A percentile compares a stretch with the other conserved stretches of the same genome.
phyloP scores from a whole-genome alignment of 2,329 filamentous ascomycete genomes.

The Pseudopyrenochaeta lycopersici region DNA sequence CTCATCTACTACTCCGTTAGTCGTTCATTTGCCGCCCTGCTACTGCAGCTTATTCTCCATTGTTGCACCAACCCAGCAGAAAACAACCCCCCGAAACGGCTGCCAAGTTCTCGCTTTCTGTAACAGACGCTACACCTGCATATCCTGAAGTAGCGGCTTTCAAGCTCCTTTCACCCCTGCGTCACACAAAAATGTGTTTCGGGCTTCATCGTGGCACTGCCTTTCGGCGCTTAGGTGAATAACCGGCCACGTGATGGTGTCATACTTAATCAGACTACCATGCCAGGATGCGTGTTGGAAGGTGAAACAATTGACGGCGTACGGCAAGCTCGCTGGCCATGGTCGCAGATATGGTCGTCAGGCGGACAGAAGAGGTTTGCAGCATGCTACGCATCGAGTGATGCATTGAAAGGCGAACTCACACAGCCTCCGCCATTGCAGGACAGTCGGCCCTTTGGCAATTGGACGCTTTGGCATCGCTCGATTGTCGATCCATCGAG shows the following conservation, averaged over 20 bases:
- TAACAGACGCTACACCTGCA: conserved; percentile 5
- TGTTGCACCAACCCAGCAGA: not conserved
- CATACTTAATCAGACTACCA: not conserved
- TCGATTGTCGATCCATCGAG: not conserved
- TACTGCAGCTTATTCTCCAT: conserved; percentile 10
- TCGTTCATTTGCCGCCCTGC: conserved; percentile 10
- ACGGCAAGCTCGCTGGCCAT: not conserved
- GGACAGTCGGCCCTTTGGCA: not conserved
- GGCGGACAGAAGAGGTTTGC: not conserved
- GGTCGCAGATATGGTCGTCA: conserved; percentile 18
- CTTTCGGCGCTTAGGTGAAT: conserved; percentile 11
- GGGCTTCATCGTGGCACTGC: conserved; percentile 9
- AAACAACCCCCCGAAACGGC: not conserved
- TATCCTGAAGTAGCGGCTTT: not conserved
- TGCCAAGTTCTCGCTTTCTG: conserved; percentile 4
- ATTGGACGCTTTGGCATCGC: not conserved
- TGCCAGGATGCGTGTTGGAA: conserved; percentile 5
- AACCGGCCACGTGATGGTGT: conserved; percentile 5
- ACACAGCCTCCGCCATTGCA: not conserved
- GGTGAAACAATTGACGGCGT: conserved; percentile 22
- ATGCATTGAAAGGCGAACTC: not conserved
- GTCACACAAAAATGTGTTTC: conserved; percentile 13
- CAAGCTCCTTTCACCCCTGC: conserved; percentile 7
- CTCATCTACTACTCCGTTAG: not conserved
- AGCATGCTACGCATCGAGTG: not conserved